Percentiles rank a stretch among this genome's conserved stretches.
Evolutionary conservation across 176 grass and related monocot genomes (phyloP).

Genomic region (Areca catechu): DNA sequence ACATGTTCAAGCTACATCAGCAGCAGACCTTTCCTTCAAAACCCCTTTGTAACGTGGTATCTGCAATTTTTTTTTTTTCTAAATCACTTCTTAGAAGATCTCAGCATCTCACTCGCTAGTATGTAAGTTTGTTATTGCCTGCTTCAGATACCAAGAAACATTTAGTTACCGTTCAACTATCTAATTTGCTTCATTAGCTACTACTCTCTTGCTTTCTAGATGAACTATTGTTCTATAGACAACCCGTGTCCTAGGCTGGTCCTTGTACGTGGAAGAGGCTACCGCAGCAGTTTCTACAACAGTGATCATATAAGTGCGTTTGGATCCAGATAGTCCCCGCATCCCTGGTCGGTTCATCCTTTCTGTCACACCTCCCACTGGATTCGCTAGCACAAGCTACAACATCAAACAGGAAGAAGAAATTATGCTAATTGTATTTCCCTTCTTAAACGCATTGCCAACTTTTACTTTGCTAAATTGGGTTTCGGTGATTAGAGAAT

Average conservation of each 20-base stretch:
- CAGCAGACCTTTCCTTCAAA: too few species aligned
- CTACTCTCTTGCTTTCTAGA: constrained; percentile 2
- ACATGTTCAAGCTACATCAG: too few species aligned
- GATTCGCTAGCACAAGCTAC: constrained; percentile 85
- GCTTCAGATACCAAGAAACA: constrained; percentile 5
- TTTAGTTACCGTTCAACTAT: background rate
- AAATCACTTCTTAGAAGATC: constrained; percentile 30
- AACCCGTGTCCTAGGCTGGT: constrained; percentile 7
- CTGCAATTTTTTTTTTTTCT: background rate
- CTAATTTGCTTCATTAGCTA: constrained; percentile 16
- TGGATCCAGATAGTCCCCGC: constrained; percentile 46
- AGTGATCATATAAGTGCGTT: constrained; percentile 69
- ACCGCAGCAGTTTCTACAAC: constrained; percentile 59
- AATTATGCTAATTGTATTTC: background rate
- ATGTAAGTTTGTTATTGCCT: constrained; percentile 9
- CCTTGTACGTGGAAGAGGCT: constrained; percentile 25
- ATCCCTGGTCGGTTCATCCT: constrained; percentile 57
- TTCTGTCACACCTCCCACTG: constrained; percentile 60
- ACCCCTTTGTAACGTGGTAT: too few species aligned
- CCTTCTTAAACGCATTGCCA: too few species aligned
- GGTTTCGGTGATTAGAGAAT: background rate
- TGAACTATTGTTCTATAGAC: constrained; percentile 12
- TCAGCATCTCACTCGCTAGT: background rate
- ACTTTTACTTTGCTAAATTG: background rate
- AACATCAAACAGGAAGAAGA: constrained; percentile 2